Evolutionary conservation across 1,139 yeast species (phyloP).

Genomic region (Candida freyschussii): DNA sequence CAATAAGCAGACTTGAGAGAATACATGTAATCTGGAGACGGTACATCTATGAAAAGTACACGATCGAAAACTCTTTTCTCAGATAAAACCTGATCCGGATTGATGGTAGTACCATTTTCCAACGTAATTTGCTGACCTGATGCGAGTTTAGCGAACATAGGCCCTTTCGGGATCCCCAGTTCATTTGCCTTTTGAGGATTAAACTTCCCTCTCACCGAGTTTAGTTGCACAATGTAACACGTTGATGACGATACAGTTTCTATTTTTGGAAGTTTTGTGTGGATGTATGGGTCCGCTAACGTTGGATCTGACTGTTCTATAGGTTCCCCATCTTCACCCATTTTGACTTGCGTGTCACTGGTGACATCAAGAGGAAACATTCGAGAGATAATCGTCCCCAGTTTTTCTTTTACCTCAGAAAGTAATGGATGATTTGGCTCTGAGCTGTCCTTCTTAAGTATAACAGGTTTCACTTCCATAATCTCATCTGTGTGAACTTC

Average conservation of each 20-base stretch:
- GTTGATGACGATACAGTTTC: slow-evolving; percentile 31
- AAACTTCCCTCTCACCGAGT: slow-evolving; percentile 76
- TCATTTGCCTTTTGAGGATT: slow-evolving; percentile 57
- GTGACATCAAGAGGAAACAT: slow-evolving; percentile 24
- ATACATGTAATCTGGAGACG: slow-evolving; percentile 47
- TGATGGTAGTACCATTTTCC: slow-evolving; percentile 52
- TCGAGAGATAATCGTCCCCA: slow-evolving; percentile 16
- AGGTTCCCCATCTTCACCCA: slow-evolving; percentile 6
- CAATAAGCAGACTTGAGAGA: slow-evolving; percentile 31
- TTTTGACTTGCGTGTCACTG: slow-evolving; percentile 12
- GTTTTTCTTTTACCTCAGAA: slow-evolving; percentile 1
- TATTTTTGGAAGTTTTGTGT: slow-evolving; percentile 30
- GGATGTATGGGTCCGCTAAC: slow-evolving; percentile 31
- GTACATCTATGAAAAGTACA: slow-evolving; percentile 70
- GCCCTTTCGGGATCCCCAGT: slow-evolving; percentile 68
- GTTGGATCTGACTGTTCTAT: slow-evolving; percentile 19
- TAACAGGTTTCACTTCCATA: slow-evolving; percentile 50
- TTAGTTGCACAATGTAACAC: slow-evolving; percentile 60
- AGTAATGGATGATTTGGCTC: slow-evolving; percentile 6
- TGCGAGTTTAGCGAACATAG: slow-evolving; percentile 52
- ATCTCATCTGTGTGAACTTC: slow-evolving; percentile 45
- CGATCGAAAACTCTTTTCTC: slow-evolving; percentile 54
- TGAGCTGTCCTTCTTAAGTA: slow-evolving; percentile 23
- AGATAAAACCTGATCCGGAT: slow-evolving; percentile 71
- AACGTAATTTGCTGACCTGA: slow-evolving; percentile 55